Conservation (phyloP, 202 grass and related monocot genomes). For the Brachypodium distachyon region DNA sequence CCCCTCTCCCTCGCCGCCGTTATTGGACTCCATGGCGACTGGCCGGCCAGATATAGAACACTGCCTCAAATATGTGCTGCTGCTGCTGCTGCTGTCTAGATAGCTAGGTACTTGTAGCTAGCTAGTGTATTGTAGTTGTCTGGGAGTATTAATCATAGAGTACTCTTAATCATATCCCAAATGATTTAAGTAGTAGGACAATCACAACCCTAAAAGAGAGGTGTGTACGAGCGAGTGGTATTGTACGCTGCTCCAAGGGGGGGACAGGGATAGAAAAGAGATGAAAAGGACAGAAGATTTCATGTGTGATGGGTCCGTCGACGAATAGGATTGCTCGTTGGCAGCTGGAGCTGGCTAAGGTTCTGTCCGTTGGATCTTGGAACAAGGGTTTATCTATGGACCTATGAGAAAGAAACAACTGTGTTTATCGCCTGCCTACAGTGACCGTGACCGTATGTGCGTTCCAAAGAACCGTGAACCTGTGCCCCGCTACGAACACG, state of each 20-base stretch:
- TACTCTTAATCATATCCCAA: neutral
- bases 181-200: neutral
- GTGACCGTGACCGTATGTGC: neutral
- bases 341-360: neutral
- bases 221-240: neutral
- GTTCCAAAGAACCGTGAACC: too few relatives aligned
- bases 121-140: neutral
- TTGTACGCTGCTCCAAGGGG: neutral
- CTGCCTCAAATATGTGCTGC: too few relatives aligned
- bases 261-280: neutral
- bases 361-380: neutral
- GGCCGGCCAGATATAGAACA: too few relatives aligned
- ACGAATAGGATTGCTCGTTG: neutral
- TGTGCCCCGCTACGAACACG: too few relatives aligned
- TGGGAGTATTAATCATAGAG: constrained; percentile 1
- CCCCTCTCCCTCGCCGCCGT: constrained; percentile 6
- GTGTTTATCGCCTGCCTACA: neutral
- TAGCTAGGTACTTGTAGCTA: neutral
- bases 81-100: neutral
- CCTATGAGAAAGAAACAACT: neutral
- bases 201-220: constrained; percentile 15
- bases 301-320: neutral
- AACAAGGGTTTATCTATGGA: neutral
- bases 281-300: constrained; percentile 35
- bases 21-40: constrained; percentile 30